phyloP scores from a whole-genome alignment of 2,329 filamentous ascomycete genomes.

The Verticillium albo-atrum region DNA sequence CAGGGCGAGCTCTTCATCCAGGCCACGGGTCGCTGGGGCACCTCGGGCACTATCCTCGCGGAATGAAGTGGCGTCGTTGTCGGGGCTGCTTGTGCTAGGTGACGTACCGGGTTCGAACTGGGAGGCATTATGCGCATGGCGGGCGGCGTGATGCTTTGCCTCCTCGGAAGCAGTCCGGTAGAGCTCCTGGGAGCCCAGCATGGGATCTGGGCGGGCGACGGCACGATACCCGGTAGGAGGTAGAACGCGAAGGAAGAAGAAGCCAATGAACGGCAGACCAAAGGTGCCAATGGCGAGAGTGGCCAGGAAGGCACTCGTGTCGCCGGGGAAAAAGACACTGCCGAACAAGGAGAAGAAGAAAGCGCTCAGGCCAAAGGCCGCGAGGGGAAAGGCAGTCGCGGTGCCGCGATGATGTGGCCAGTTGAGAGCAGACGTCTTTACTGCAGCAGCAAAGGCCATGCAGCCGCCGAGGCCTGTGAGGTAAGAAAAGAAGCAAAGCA shows the following conservation, averaged over 20 bases:
- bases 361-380: slow-evolving; percentile 89
- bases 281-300: slow-evolving; percentile 78
- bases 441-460: slow-evolving; percentile 80
- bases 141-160: slow-evolving; percentile 32
- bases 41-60: slow-evolving; percentile 10
- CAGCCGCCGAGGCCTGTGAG: slow-evolving; percentile 86
- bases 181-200: slow-evolving; percentile 25
- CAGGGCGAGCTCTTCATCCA: slow-evolving; percentile 15
- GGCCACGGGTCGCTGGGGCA: slow-evolving; percentile 14
- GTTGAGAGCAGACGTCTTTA: slow-evolving; percentile 85
- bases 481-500: slow-evolving; percentile 78
- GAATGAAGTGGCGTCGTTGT: slow-evolving; percentile 3
- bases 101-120: slow-evolving; percentile 65
- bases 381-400: slow-evolving; percentile 87
- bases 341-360: slow-evolving; percentile 91
- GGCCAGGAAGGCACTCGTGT: slow-evolving; percentile 76
- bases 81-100: slow-evolving; percentile 13
- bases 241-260: slow-evolving; percentile 80
- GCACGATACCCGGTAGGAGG: slow-evolving; percentile 56
- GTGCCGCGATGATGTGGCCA: slow-evolving; percentile 90
- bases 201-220: slow-evolving; percentile 34
- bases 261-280: slow-evolving; percentile 66
- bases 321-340: slow-evolving; percentile 72
- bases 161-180: slow-evolving; percentile 38
- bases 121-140: slow-evolving; percentile 29